These are phyloP conservation scores for Nyctanthes arbortristis DNA, from an alignment of 257 asterid species.

Conservation along the genomic window DNA sequence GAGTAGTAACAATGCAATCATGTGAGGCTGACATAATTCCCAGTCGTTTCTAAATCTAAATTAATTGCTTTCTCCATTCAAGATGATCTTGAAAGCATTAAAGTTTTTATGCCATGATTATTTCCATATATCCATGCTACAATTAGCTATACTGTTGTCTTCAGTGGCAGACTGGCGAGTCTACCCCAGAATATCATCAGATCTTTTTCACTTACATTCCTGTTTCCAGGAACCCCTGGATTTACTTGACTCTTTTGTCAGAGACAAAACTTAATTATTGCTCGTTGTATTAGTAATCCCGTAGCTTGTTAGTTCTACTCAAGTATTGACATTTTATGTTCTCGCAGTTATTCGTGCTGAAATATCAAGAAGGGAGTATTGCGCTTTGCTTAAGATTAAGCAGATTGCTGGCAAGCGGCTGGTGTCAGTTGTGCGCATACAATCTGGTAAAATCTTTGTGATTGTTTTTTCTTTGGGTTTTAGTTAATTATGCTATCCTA, in stretches of 20 bases:
- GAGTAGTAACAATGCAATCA: slow-evolving; percentile 47
- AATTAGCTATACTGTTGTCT: not conserved
- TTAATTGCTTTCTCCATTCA: slow-evolving; percentile 5
- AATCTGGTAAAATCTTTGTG: slow-evolving; percentile 27
- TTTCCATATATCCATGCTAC: not conserved
- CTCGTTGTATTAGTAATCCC: slow-evolving; percentile 14
- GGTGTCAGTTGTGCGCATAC: slow-evolving; percentile 34
- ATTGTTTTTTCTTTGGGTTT: not conserved
- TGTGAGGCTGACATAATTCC: slow-evolving; percentile 32
- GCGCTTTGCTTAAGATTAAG: slow-evolving; percentile 22
- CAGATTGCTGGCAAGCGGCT: slow-evolving; percentile 21
- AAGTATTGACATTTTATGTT: slow-evolving; percentile 8
- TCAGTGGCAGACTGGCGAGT: not conserved
- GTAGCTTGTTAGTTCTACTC: slow-evolving; percentile 12
- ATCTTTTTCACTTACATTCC: not conserved
- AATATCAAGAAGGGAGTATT: slow-evolving; percentile 39
- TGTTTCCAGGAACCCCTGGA: not conserved
- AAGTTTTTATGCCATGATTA: slow-evolving; percentile 2
- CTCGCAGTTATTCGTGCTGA: slow-evolving; percentile 54
- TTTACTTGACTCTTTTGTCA: slow-evolving; percentile 8
- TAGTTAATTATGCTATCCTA: not conserved
- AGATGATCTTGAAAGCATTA: slow-evolving; percentile 2
- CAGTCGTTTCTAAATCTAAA: slow-evolving; percentile 4
- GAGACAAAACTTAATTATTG: slow-evolving; percentile 9
- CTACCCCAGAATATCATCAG: not conserved